Evolutionary conservation across 1,139 yeast species (phyloP), one percentile per base, ranked within the genome.

Genomic region (Arxiozyma bovina): DNA sequence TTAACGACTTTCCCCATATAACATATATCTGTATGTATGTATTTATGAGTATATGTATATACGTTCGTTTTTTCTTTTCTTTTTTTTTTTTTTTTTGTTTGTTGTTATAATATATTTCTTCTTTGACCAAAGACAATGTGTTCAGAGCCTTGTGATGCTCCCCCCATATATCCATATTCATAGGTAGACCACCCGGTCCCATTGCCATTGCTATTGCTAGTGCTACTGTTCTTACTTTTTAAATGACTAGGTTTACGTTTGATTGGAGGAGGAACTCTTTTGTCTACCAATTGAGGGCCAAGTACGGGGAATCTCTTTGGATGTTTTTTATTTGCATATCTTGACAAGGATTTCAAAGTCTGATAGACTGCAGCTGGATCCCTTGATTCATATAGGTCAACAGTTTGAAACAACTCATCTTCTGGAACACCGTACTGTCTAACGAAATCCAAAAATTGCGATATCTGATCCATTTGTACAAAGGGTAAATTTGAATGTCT

Each of bases 391-490:
- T 73, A 88, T 56, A 89, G 73, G 65, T 89, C 96, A 8, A 86
- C 79, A 0, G 96, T 88, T 61, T 86, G 93, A 66, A 89, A 89
- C 50, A 86, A 72, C 66, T 89, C 96, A 65, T 87, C 91, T 59
- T 86, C 88, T 4, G 93, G 89, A 3, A 89, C 83, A 1, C 94
- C 93, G 48, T 84, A 73, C 3, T 64, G 52, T 58, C 81, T 77
- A 54, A 88, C 82, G 51, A 84, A 79, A 18, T 74, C 70, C 42
- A 89, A 72, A 64, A 88, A 89, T 58, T 81, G 79, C 47, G 89
- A 82, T 45, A 89, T 87, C 63, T 88, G 88, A 66, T 89, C 96
- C 96, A 88, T 88, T 58, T 85, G 89, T 12, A 87, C 82, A 70
- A 89, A 89, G 2, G 96, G 93, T 85, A 87, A 83, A 52, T 74